phyloP scores from a whole-genome alignment of 176 grass and related monocot genomes.

The Oryza officinalis region DNA sequence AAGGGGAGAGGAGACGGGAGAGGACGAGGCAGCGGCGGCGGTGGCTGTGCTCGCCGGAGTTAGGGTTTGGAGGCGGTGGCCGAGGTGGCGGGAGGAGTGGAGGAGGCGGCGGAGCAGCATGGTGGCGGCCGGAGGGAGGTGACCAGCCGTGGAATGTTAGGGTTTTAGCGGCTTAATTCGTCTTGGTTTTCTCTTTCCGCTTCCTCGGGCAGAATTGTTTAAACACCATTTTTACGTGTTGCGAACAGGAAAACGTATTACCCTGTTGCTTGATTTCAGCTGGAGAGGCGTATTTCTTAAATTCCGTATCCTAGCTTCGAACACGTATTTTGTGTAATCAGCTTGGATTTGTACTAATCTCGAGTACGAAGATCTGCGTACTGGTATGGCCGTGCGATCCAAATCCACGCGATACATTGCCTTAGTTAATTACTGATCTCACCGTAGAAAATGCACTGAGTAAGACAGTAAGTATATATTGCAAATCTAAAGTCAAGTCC shows the following conservation, averaged over 20 bases:
- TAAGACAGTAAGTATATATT: neutral
- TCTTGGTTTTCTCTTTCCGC: constrained; percentile 1
- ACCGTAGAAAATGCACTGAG: neutral
- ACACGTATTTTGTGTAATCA: neutral
- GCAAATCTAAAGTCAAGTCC: neutral
- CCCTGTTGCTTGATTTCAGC: accelerated
- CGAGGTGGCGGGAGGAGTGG: constrained; percentile 47
- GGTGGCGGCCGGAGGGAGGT: constrained; percentile 38
- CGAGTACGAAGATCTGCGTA: neutral
- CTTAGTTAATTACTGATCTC: neutral
- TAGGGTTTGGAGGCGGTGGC: constrained; percentile 37
- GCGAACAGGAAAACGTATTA: neutral
- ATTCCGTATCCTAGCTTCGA: neutral
- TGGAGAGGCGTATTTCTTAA: accelerated
- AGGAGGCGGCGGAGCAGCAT: constrained; percentile 71
- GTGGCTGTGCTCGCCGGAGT: neutral
- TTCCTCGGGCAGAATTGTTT: neutral
- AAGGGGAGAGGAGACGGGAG: neutral
- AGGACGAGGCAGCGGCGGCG: neutral
- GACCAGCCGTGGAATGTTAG: constrained; percentile 42
- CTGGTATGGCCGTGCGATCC: neutral
- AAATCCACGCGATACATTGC: neutral
- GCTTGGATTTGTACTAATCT: neutral
- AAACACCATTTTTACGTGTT: accelerated
- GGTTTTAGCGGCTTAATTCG: constrained; percentile 55